Base-by-base conservation (phyloP, 345 rosid species). In the Trapa bicornis region DNA sequence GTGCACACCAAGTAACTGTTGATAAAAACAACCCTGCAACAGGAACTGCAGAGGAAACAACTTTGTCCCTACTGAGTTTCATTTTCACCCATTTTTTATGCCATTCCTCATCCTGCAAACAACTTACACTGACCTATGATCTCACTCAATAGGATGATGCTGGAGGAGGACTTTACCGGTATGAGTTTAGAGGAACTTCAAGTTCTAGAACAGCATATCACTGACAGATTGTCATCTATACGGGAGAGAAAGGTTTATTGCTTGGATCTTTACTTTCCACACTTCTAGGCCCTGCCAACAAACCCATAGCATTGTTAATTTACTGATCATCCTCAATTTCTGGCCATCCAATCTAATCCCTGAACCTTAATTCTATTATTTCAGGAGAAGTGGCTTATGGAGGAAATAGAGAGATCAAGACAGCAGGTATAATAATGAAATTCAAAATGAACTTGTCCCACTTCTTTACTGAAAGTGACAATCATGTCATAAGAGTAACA, bases 331-430 rank as follows among this genome's bases (percentile, higher is more conserved):
- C 29, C 57, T 52, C 7, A 22, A 67, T 41, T 1, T 38, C 50
- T 60, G 17, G 52, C 33, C 58, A 17, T 16, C 4, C 39, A 42
- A 8, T 41, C 43, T 62, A 42, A 8, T 41, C 43, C 67, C n/a
- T 65, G n/a, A 11, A 29, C 42, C 16, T 29, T 6, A n/a, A 65
- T 69, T 73, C 0, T 70, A 58, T 61, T 61, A 72, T 83, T 84
- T 74, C 87, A 88, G 98, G 98, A 88, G 75, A 81, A 78, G 66
- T 61, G 83, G 74, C 71, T 93, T 67, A 73, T 82, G 81, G 82
- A 85, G 53, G 93, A 89, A 75, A 83, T 89, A 29, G 92, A 93
- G 78, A 89, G 84, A 71, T 93, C 98, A 58, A 84, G 87, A 70
- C 41, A 80, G 9, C 93, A 80, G 92, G 98, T 92, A 80, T 33